phyloP scores from a whole-genome alignment of 441 rosid species.

The Melastoma candidum region DNA sequence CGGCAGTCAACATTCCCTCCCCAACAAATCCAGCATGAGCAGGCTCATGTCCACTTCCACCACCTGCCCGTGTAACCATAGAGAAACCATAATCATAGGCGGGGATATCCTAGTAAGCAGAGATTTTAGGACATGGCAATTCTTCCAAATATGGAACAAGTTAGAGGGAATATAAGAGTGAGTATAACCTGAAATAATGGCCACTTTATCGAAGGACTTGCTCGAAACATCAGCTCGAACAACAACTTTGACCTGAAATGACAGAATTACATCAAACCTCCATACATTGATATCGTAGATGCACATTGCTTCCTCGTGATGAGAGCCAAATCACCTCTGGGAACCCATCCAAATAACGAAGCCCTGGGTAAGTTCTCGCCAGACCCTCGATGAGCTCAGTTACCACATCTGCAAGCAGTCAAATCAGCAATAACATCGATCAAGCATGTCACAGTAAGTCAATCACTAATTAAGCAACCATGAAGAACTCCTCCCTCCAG shows the following conservation, averaged over 20 bases:
- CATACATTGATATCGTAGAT: not conserved
- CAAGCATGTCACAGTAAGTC: too few relatives aligned
- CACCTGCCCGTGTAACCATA: conserved; percentile 35
- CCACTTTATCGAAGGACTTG: conserved; percentile 63
- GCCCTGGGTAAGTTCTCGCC: conserved; percentile 74
- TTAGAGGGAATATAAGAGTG: not conserved
- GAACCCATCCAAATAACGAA: conserved; percentile 86
- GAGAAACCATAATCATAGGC: not conserved
- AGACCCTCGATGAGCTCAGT: conserved; percentile 94
- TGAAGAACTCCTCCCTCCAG: too few relatives aligned
- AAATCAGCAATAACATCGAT: too few relatives aligned
- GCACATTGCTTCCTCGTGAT: not conserved
- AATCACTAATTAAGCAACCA: too few relatives aligned
- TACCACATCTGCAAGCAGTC: conserved; percentile 58
- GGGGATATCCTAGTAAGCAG: too few relatives aligned
- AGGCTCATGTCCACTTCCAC: conserved; percentile 99
- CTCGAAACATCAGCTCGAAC: conserved; percentile 79
- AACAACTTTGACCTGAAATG: conserved; percentile 75
- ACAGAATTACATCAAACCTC: not conserved
- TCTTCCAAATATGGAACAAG: too few relatives aligned
- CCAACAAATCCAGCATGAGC: conserved; percentile 98
- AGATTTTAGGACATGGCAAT: too few relatives aligned
- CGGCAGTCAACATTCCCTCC: conserved; percentile 98
- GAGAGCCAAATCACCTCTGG: conserved; percentile 46
- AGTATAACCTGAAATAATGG: conserved; percentile 74